These are phyloP conservation scores for Ganoderma lucidum DNA, from an alignment of 1,284 basidiomycete genomes.

Conservation along the genomic window DNA sequence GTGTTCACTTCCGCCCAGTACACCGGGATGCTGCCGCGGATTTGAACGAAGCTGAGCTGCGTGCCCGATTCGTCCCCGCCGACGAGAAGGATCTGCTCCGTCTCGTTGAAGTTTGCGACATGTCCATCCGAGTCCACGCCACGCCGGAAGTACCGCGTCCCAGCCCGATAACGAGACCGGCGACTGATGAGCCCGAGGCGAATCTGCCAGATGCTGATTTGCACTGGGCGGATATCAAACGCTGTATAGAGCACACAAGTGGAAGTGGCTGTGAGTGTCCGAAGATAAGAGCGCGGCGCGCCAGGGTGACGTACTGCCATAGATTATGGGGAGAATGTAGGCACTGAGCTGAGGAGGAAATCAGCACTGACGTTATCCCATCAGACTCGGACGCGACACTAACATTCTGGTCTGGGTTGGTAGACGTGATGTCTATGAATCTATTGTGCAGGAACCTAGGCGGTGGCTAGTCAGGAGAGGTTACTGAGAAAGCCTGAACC, in stretches of 20 bases:
- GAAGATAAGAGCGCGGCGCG: slow-evolving; percentile 9
- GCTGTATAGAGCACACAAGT: slow-evolving; percentile 54
- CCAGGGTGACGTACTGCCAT: slow-evolving; percentile 74
- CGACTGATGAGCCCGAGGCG: slow-evolving; percentile 92
- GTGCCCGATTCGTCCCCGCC: slow-evolving; percentile 59
- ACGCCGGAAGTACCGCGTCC: slow-evolving; percentile 96
- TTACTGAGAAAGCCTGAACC: too few relatives aligned
- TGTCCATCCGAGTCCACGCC: slow-evolving; percentile 88
- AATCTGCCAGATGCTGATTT: slow-evolving; percentile 83
- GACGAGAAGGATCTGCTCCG: slow-evolving; percentile 90
- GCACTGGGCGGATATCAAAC: slow-evolving; percentile 85
- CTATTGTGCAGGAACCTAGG: slow-evolving; percentile 74
- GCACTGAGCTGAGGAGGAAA: slow-evolving; percentile 67
- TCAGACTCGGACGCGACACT: slow-evolving; percentile 38
- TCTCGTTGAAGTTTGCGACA: slow-evolving; percentile 94
- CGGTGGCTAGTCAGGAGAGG: slow-evolving; percentile 14
- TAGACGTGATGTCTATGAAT: slow-evolving; percentile 68
- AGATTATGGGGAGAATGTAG: slow-evolving; percentile 92
- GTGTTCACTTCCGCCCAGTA: slow-evolving; percentile 99
- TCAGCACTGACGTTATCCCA: not conserved
- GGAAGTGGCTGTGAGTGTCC: slow-evolving; percentile 21
- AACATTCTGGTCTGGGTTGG: slow-evolving; percentile 66
- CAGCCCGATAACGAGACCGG: slow-evolving; percentile 92
- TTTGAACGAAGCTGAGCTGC: slow-evolving; percentile 90
- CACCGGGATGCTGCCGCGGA: slow-evolving; percentile 91